A percentile compares a stretch with the other conserved stretches of the same genome.
Conservation (phyloP, 148 eudicot genomes). For the Vaccinium corymbosum region DNA sequence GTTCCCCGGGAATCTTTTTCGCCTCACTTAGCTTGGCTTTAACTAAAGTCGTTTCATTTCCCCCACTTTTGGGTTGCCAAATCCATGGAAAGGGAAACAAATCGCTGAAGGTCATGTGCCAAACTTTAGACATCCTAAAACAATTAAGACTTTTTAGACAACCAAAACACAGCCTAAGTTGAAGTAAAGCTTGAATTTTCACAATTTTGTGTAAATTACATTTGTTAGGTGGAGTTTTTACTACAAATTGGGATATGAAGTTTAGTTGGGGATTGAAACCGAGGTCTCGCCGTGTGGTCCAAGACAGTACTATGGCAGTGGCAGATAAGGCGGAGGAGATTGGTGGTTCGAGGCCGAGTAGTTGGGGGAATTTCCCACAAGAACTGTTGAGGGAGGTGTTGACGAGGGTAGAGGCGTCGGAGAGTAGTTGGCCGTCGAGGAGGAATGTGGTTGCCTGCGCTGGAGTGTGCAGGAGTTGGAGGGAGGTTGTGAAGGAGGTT, state of each 20-base stretch:
- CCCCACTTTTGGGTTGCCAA: too few species aligned
- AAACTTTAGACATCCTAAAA: too few species aligned
- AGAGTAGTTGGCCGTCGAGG: slow-evolving; percentile 50
- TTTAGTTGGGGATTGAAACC: slow-evolving; percentile 34
- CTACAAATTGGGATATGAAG: slow-evolving; percentile 29
- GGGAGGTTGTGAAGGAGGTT: slow-evolving; percentile 55
- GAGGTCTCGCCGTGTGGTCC: slow-evolving; percentile 42
- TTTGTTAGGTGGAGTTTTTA: slow-evolving; percentile 11
- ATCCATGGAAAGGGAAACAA: too few species aligned
- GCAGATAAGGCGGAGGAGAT: slow-evolving; percentile 18
- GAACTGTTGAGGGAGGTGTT: slow-evolving; percentile 73
- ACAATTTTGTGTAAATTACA: neutral
- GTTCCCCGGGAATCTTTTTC: neutral
- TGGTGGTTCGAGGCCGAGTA: slow-evolving; percentile 40
- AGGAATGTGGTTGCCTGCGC: slow-evolving; percentile 52
- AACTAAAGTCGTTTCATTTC: too few species aligned
- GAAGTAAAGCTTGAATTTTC: neutral
- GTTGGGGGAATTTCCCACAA: slow-evolving; percentile 61
- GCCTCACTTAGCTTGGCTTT: too few species aligned
- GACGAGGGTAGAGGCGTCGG: slow-evolving; percentile 58
- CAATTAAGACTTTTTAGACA: neutral
- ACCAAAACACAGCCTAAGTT: neutral
- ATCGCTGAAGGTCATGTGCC: too few species aligned
- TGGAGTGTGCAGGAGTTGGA: slow-evolving; percentile 63
- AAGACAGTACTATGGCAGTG: slow-evolving; percentile 27